Base-by-base conservation (phyloP, 257 asterid genomes). In the Paulownia fortunei region DNA sequence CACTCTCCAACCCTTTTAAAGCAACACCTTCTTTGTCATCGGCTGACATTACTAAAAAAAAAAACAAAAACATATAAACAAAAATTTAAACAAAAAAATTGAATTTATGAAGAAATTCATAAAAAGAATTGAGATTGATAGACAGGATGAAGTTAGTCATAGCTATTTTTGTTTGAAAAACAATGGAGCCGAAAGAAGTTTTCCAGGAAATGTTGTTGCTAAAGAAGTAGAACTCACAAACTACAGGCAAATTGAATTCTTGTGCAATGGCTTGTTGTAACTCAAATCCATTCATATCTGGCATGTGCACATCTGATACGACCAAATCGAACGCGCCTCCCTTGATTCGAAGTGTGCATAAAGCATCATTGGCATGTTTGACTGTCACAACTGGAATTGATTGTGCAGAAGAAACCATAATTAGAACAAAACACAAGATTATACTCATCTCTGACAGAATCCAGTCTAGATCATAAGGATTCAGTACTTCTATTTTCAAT, bases 221-320 rank as follows among this genome's bases (percentile, higher is more conserved):
- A 13, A 2, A 37, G 6, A 37, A 0, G 15, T n/a, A 63, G 3
- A 70, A 81, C 92, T 90, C 44, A 90, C 93, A 78, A 64, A 87
- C 79, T 46, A 90, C 92, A 34, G 93, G 92, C 56, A 88, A 61
- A 24, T 87, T 54, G 84, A 87, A 90, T 59, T 87, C 92, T 69
- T 58, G 80, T 0, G 87, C 71, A 52, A 90, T 82, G 66, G 65
- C 68, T 77, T 81, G 62, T 55, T 87, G 91, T 19, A 90, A 56
- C 16, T 88, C 86, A 64, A 90, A 82, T 4, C 91, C 89, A 9
- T 81, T 84, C 87, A 90, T 81, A 58, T 79, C 86, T 0, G 89
- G 90, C 91, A 88, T 86, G 82, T 85, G 87, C 1, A 88, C 89
- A 75, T 89, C 88, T 0, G 89, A 56, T 0, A 89, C 77, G 42